phyloP scores from a whole-genome alignment of 139 green algal species.

The Micractinium conductrix region DNA sequence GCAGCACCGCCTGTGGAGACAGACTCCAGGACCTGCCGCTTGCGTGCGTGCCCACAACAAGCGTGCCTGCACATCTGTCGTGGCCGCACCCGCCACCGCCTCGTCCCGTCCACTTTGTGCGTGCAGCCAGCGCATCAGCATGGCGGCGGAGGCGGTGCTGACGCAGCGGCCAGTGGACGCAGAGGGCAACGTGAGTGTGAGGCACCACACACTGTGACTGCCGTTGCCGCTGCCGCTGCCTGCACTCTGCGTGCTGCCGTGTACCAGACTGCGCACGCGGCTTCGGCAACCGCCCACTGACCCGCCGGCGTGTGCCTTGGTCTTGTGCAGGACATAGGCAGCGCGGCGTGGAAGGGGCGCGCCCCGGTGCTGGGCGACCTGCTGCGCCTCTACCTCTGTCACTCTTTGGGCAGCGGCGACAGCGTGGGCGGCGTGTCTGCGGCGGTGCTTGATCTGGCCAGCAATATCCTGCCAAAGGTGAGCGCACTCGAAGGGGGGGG shows the following conservation, averaged over 20 bases:
- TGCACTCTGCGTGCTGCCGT: too few species aligned
- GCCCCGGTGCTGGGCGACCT: constrained; percentile 20
- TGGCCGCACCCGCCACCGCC: too few species aligned
- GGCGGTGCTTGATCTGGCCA: constrained; percentile 3
- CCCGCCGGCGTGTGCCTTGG: too few species aligned
- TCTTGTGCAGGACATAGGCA: constrained; percentile 10
- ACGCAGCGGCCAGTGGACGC: not conserved
- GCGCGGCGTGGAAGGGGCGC: constrained; percentile 35
- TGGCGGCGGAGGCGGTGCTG: constrained; percentile 7
- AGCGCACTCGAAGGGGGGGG: too few species aligned
- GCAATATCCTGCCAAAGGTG: not conserved
- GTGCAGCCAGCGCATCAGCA: constrained; percentile 6
- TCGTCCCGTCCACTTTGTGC: not conserved
- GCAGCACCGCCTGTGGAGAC: too few species aligned
- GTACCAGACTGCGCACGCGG: too few species aligned
- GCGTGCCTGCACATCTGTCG: too few species aligned
- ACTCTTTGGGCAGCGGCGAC: not conserved
- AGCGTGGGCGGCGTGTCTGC: not conserved
- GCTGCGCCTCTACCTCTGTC: constrained; percentile 29
- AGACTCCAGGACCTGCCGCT: too few species aligned
- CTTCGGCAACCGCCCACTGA: too few species aligned
- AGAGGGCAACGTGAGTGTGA: not conserved
- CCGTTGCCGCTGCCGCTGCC: too few species aligned
- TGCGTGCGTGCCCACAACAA: too few species aligned
- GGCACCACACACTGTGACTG: too few species aligned